A percentile compares a stretch with the other conserved stretches of the same genome.
Evolutionary conservation across 306 rosid species (phyloP).

Genomic region (Vachellia collinsii): DNA sequence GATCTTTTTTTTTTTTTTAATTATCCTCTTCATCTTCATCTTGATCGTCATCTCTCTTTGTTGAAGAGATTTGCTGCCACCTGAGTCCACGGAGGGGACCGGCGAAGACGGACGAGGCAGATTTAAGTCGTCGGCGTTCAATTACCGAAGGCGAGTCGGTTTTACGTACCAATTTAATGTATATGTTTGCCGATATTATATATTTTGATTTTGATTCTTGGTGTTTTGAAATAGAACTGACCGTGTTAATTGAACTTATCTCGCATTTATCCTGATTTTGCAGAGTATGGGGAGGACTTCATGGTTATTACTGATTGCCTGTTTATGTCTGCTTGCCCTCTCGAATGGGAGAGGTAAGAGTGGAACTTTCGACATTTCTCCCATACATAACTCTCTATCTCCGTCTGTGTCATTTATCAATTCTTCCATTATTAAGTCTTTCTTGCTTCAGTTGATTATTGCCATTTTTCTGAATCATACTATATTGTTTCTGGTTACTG

Average conservation of each 20-base stretch:
- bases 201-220: neutral
- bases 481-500: neutral
- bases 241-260: neutral
- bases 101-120: slow-evolving; percentile 12
- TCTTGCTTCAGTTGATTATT: slow-evolving; percentile 1
- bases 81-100: neutral
- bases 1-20: no score
- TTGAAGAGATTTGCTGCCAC: neutral
- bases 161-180: neutral
- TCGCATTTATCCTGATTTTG: slow-evolving; percentile 2
- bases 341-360: slow-evolving; percentile 67
- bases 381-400: neutral
- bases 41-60: no score
- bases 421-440: slow-evolving; percentile 15
- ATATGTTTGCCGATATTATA: slow-evolving; percentile 2
- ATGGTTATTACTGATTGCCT: slow-evolving; percentile 53
- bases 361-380: slow-evolving; percentile 1
- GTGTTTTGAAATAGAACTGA: neutral
- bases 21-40: no score
- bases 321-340: slow-evolving; percentile 43
- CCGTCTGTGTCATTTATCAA: neutral
- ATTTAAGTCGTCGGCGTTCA: slow-evolving; percentile 28
- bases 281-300: slow-evolving; percentile 61
- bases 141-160: slow-evolving; percentile 10
- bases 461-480: neutral